Conservation (phyloP, 2,329 filamentous ascomycete genomes). For the Chalaropsis thielavioides region DNA sequence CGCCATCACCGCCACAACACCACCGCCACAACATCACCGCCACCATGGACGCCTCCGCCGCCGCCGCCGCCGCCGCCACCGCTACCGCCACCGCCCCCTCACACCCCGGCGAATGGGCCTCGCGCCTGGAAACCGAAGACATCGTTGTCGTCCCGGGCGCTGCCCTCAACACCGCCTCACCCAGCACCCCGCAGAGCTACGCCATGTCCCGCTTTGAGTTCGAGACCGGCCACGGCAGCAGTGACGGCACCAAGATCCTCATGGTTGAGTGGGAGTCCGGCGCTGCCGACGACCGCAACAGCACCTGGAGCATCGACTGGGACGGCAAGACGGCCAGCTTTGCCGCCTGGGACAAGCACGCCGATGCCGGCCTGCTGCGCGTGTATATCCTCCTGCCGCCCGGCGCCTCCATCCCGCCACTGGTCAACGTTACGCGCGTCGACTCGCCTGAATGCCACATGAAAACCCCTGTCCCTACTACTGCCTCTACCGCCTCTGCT, state of each 20-base stretch:
- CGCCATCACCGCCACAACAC: background rate
- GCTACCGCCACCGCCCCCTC: background rate
- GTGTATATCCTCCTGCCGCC: slow-evolving; percentile 73
- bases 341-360: slow-evolving; percentile 31
- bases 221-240: slow-evolving; percentile 51
- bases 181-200: slow-evolving; percentile 15
- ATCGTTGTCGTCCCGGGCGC: slow-evolving; percentile 10
- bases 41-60: background rate
- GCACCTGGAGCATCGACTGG: slow-evolving; percentile 64
- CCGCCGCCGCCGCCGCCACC: background rate
- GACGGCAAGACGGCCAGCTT: slow-evolving; percentile 52
- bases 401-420: slow-evolving; percentile 53
- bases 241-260: slow-evolving; percentile 77
- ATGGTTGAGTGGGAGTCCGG: slow-evolving; percentile 74
- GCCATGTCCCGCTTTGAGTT: slow-evolving; percentile 62
- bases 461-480: slow-evolving; percentile 14
- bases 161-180: slow-evolving; percentile 1
- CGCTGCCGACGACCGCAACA: slow-evolving; percentile 12
- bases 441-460: slow-evolving; percentile 17
- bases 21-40: background rate
- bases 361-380: slow-evolving; percentile 36
- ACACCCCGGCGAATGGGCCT: slow-evolving; percentile 7
- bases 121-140: slow-evolving; percentile 13
- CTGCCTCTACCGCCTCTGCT: background rate
- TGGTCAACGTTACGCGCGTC: slow-evolving; percentile 47